Base-by-base conservation (phyloP, 805 yeast genomes). In the Dipodascopsis tothii region DNA sequence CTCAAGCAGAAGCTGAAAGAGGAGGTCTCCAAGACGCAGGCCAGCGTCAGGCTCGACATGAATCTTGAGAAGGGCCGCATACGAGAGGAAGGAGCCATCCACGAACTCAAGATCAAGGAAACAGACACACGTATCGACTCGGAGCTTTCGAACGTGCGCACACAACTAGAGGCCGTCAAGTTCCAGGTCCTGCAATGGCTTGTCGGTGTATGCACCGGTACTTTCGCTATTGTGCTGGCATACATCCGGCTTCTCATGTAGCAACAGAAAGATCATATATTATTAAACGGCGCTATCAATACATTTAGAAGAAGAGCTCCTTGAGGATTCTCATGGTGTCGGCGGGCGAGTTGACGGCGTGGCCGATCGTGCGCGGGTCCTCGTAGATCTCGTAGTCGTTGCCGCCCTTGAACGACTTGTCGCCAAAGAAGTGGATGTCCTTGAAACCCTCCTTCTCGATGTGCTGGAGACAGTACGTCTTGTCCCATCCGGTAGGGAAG, bases 401-500 rank as follows among this genome's bases (percentile, higher is more conserved):
- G 72, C 99, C 98, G 64, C 99, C 99, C 36, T 67, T 56, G 74
- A 83, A 83, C 55, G 95, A 76, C 77, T 92, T 92, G 77, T 92
- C 99, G 71, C 99, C 98, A 64, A 92, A 92, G 80, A 92, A 92
- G 73, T 92, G 97, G 60, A 92, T 86, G 58, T 78, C 75, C 61
- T 79, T 74, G 72, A 88, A 92, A 55, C 82, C 79, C 69, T 90
- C 96, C 48, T 73, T 67, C 60, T 70, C 85, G 58, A 92, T 88
- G 69, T 90, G 98, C 69, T 82, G 87, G 64, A 92, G 77, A 69
- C 95, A 85, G 74, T 90, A 92, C 51, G 99, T 92, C 78, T 92
- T 92, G 71, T 92, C 99, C 99, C 99, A 92, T 63, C 99, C 98
- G 53, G 96, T 85, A 73, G 99, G 99, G 90, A 92, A 92, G 54